Evolutionary conservation across 148 eudicot species (phyloP).

Genomic region (Polygonum maritimum): DNA sequence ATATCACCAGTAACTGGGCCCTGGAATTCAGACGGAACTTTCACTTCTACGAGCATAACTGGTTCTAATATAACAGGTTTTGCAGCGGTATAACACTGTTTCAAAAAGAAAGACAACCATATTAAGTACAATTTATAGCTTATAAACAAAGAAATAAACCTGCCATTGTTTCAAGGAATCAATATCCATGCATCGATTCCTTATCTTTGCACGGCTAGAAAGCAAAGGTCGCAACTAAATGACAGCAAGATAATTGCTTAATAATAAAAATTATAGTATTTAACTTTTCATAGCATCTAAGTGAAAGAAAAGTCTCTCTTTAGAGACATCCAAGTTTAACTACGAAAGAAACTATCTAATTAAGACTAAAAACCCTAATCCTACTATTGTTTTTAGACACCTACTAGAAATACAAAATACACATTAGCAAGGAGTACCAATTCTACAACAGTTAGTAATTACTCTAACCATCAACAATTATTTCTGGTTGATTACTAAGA

Average conservation of each 20-base stretch:
- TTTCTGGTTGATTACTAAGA: background rate
- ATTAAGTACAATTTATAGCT: background rate
- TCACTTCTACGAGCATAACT: slow-evolving; percentile 89
- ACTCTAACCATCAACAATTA: background rate
- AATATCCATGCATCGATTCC: background rate
- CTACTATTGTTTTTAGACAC: background rate
- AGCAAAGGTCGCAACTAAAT: background rate
- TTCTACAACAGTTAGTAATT: background rate
- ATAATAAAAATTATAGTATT: background rate
- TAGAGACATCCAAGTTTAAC: background rate
- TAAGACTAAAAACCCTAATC: background rate
- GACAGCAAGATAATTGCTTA: background rate
- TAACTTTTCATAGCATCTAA: background rate
- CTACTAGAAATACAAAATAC: background rate
- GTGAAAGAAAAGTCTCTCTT: background rate
- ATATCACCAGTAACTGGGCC: slow-evolving; percentile 92
- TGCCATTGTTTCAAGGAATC: background rate
- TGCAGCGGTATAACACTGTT: slow-evolving; percentile 75
- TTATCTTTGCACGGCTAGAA: background rate
- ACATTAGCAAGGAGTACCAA: background rate
- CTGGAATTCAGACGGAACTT: slow-evolving; percentile 86
- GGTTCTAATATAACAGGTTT: slow-evolving; percentile 94
- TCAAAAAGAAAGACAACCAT: background rate
- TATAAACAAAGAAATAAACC: background rate
- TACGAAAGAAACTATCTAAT: background rate